A percentile compares a stretch with the other conserved stretches of the same genome.
Conservation (phyloP, 176 grass and related monocot genomes). For the Cocos nucifera region DNA sequence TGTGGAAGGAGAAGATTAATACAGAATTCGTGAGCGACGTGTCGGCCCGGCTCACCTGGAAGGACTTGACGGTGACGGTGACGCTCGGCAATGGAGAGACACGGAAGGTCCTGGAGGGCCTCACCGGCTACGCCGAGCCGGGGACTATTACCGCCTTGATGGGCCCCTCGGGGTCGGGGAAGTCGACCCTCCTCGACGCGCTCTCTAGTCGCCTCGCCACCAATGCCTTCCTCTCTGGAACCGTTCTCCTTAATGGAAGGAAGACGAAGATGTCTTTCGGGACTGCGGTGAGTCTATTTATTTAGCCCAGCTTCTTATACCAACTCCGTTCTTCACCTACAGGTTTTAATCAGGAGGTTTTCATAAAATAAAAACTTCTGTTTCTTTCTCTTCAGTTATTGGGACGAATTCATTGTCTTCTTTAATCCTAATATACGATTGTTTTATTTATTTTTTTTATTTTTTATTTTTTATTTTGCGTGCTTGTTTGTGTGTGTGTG, state of each 20-base stretch:
- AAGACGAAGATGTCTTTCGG: conserved; percentile 97
- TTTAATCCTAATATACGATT: no score
- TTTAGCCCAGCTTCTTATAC: neutral
- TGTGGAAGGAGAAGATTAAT: conserved; percentile 44
- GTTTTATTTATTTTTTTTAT: no score
- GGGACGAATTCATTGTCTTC: no score
- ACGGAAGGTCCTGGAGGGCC: conserved; percentile 71
- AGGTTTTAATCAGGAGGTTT: no score
- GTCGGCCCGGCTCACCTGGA: conserved; percentile 91
- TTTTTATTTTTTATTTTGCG: no score
- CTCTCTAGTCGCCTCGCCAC: conserved; percentile 81
- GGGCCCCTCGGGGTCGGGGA: conserved; percentile 93
- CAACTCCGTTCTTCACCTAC: no score
- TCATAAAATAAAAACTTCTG: no score
- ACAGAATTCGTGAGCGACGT: conserved; percentile 66
- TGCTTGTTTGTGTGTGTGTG: no score
- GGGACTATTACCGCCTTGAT: conserved; percentile 78
- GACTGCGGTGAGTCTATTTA: conserved; percentile 47
- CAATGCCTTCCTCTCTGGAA: conserved; percentile 85
- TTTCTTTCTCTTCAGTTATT: no score
- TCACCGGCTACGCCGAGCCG: conserved; percentile 84
- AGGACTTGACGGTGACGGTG: conserved; percentile 82
- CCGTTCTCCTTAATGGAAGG: conserved; percentile 81
- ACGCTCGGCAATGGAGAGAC: conserved; percentile 61
- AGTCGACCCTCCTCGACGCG: conserved; percentile 93